A percentile compares a stretch with the other conserved stretches of the same genome.
phyloP scores from a whole-genome alignment of 371 early-diverging fungal species.

The Haplosporangium sp. region DNA sequence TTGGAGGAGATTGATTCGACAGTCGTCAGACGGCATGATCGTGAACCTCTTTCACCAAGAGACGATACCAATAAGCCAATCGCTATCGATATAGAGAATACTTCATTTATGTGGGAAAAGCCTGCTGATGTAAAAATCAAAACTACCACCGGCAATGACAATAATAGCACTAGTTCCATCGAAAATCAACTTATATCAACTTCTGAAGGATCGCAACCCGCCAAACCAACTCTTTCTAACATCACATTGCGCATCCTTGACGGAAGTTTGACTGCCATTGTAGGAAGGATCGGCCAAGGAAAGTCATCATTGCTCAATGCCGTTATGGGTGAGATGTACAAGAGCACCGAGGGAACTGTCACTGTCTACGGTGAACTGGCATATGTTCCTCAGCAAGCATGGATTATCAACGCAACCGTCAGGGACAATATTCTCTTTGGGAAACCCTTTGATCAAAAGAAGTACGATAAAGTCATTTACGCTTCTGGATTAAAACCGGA shows the following conservation, averaged over 20 bases:
- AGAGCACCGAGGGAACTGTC: conserved; percentile 74
- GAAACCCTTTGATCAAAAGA: conserved; percentile 74
- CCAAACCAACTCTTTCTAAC: conserved; percentile 64
- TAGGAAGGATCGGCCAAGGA: conserved; percentile 90
- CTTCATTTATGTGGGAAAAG: conserved; percentile 67
- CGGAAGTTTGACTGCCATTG: conserved; percentile 80
- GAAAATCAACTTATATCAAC: conserved; percentile 24
- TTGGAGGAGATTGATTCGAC: conserved; percentile 60
- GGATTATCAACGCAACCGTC: conserved; percentile 84
- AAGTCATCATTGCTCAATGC: conserved; percentile 87
- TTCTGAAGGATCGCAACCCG: not conserved
- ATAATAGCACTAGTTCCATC: conserved; percentile 2
- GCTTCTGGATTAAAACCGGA: conserved; percentile 81
- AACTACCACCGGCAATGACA: not conserved
- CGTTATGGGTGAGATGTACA: conserved; percentile 78
- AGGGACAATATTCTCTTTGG: conserved; percentile 96
- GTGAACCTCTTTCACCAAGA: not conserved
- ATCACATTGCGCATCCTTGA: conserved; percentile 72
- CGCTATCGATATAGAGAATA: conserved; percentile 58
- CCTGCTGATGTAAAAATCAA: not conserved
- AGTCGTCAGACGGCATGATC: conserved; percentile 61
- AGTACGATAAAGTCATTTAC: conserved; percentile 76
- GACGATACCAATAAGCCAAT: not conserved
- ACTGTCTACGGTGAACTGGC: conserved; percentile 81
- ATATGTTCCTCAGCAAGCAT: conserved; percentile 86